Percentiles rank a stretch among this genome's conserved stretches.
Evolutionary conservation across 176 grass and related monocot genomes (phyloP).

Genomic region (Panicum miliaceum): DNA sequence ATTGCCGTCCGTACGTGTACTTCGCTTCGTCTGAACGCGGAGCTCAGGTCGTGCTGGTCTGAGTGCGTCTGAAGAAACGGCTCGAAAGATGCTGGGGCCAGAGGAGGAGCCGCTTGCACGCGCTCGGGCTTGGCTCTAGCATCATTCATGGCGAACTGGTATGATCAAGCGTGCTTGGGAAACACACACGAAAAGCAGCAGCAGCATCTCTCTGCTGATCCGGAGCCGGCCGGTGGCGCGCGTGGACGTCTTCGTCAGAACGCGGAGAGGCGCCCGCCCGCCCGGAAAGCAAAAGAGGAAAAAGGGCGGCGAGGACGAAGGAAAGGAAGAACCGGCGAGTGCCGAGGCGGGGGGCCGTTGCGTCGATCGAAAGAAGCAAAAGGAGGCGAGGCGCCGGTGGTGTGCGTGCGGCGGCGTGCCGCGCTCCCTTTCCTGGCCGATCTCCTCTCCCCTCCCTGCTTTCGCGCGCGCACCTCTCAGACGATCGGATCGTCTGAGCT

Average conservation of each 20-base stretch:
- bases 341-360: slow-evolving; percentile 1
- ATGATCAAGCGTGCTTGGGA: neutral
- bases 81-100: too few species aligned
- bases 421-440: neutral
- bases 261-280: neutral
- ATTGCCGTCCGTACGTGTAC: neutral
- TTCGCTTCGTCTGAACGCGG: neutral
- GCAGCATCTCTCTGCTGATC: neutral
- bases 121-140: neutral
- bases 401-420: slow-evolving; percentile 17
- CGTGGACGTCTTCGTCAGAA: slow-evolving; percentile 13
- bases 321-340: neutral
- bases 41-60: neutral
- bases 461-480: neutral
- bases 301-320: slow-evolving; percentile 5
- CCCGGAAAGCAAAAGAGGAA: slow-evolving; percentile 36
- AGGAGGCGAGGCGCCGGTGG: slow-evolving; percentile 5
- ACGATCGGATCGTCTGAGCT: neutral
- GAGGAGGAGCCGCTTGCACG: neutral
- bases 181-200: neutral
- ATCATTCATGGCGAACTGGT: neutral
- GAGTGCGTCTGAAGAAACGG: neutral
- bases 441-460: neutral
- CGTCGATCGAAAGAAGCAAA: slow-evolving; percentile 39
- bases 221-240: neutral